Evolutionary conservation across 192 early-diverging fungal genomes (phyloP), one percentile per base, ranked within the genome.

Genomic region (Backusella liffmaniae): DNA sequence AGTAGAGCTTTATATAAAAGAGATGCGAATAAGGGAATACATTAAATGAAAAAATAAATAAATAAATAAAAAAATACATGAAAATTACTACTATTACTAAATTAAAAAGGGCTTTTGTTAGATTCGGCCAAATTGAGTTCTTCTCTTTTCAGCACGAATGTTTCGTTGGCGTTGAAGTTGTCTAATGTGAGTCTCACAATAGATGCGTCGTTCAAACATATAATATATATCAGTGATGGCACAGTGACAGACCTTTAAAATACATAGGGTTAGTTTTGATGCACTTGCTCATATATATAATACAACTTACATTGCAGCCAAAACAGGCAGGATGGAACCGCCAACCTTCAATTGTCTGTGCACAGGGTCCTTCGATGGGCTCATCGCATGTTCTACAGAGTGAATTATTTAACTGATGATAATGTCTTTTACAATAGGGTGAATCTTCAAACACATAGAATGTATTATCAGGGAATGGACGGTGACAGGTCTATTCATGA

Each of bases 281-380:
- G 4, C 12, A 73, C 15, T 49, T 49, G 16, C 8, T 26, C 12
- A 6, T 26, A 3, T 34, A 36, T 7, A 44, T 1, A 16, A 4
- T 16, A 62, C 13, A 51, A 76, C 80, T 74, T 81, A 87, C 85
- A 36, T 75, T 67, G 74, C 96, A 98, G 13, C 84, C 86, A 88
- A 96, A 98, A 83, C 95, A 96, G 29, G 76, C 80, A 7, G 95
- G 95, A 79, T 98, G 96, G 88, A 93, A 97, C 67, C 94, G 82
- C 82, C 87, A 88, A 35, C 90, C 90, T 84, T 97, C 95, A 46
- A 87, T 83, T 15, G 96, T 93, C 74, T 95, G 92, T 21, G 94
- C 96, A 86, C 96, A 97, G 1, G 71, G 77, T n/a, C 76, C 95
- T 81, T 97, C 93, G 65, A 97, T 97, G 12, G 94, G 94, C 23